These are phyloP conservation scores for Pichia rugopelliculosa DNA, from an alignment of 805 yeast genomes.

Conservation along the genomic window DNA sequence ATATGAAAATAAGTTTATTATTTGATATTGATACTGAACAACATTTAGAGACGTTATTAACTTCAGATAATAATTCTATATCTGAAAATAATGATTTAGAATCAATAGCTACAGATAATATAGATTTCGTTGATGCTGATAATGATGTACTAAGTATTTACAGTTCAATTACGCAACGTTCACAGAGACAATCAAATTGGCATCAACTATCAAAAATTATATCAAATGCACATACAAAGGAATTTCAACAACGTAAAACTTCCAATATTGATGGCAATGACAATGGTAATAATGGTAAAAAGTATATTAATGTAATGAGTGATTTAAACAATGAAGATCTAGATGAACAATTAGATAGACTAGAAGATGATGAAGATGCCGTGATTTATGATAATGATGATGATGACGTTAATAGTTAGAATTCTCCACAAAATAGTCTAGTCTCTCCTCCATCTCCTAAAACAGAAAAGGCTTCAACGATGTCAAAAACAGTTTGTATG, in stretches of 20 bases:
- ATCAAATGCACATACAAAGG: slow-evolving; percentile 75
- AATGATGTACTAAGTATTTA: slow-evolving; percentile 23
- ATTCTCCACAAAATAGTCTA: not conserved
- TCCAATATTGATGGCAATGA: not conserved
- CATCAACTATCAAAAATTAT: slow-evolving; percentile 44
- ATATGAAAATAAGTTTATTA: not conserved
- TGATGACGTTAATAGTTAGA: not conserved
- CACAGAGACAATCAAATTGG: slow-evolving; percentile 10
- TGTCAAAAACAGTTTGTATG: no score
- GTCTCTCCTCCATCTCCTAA: no score
- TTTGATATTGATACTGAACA: not conserved
- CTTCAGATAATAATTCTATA: not conserved
- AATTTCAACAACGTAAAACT: slow-evolving; percentile 54
- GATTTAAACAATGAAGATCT: not conserved
- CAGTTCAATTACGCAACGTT: slow-evolving; percentile 11
- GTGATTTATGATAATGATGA: not conserved
- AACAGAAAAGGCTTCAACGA: no score
- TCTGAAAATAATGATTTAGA: not conserved
- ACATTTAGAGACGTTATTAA: not conserved
- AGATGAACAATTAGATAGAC: not conserved
- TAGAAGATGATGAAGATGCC: not conserved
- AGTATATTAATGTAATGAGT: no score
- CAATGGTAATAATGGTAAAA: not conserved
- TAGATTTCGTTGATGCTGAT: not conserved
- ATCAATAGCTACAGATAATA: not conserved